Evolutionary conservation across 2,329 filamentous ascomycete genomes (phyloP), one percentile per base, ranked within the genome.

Genomic region (Sporothrix mexicana): DNA sequence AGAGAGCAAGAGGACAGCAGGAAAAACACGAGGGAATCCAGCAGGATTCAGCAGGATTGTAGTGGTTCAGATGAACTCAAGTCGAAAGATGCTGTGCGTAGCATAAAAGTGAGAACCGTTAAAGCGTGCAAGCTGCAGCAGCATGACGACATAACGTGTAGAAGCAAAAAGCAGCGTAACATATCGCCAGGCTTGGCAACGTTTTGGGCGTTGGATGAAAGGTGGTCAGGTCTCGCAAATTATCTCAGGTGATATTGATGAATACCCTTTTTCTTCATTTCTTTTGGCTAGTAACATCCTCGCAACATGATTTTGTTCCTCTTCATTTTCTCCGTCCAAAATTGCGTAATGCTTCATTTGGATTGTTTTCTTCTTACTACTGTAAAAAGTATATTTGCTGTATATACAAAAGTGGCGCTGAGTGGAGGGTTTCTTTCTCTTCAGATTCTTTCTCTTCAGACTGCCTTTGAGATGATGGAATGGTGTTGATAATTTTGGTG

Each of bases 401-500:
- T 67, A 67, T 67, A 67, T 67, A 67, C 64, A 67, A 67, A 67
- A 47, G 61, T 17, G 64, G 47, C 64, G 51, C 5, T 8, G 13
- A 49, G 17, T 20, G 5, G 25, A 7, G 12, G 3, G 15, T 8
- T 2, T 8, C 23, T n/a, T 6, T n/a, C 64, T 17, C 30, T 13
- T 51, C 43, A 9, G 25, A 4, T 7, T 8, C 13, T n/a, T 6
- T n/a, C 64, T 9, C 30, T 13, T 51, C 43, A 36, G 62, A 30
- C 12, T 66, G 64, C 64, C 47, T 8, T 45, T 12, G 0, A 67
- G 45, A 49, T 17, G 64, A 67, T 51, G 64, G 64, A 30, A 67
- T 51, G 45, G 45, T 23, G 45, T 67, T 51, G 64, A 20, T 51
- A 30, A 25, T 49, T 49, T 36, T 51, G 64, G 23, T 67, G 41